Base-by-base conservation (phyloP, 2,329 filamentous ascomycete genomes). In the Geosmithia putterillii region DNA sequence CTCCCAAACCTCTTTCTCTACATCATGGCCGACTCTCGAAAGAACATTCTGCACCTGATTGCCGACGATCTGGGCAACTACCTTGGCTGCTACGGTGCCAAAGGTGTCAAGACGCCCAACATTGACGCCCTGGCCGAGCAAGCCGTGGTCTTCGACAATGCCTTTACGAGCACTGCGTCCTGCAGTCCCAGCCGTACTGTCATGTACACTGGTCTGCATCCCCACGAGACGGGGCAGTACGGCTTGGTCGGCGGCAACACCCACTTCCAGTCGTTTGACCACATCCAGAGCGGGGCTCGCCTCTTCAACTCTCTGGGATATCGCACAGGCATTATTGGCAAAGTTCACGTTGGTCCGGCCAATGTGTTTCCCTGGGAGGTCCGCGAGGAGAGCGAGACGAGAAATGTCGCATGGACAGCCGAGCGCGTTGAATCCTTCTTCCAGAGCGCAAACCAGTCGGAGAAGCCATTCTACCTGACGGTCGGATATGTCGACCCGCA, bases 151-250 rank as follows among this genome's bases (percentile, higher is more conserved):
- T 70, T 70, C 46, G 52, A 55, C n/a, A 52, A 56, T 14, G 64
- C 61, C 15, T 70, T 68, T 47, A 60, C 63, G 9, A 65, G 60
- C 46, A 69, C 65, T 2, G 68, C 69, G 0, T 72, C 67, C 0
- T 72, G 69, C 52, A 69, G 64, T 43, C 63, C 61, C 22, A 69
- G 62, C 48, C 61, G 67, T 7, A 64, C 67, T 0, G 62, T 63
- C 15, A 63, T 73, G 17, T 71, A 71, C 51, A 71, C 67, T 0
- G 69, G 69, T 4, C 55, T 69, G 1, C 69, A 72, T 43, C 69
- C 66, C 0, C 67, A 69, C 43, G 51, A 72, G 44, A 71, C 65
- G 41, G 68, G 68, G 1, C 61, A 67, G 45, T 70, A 71, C 41
- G 70, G 69, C 1, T 58, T 71, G 4, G 52, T 57, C 7, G 53